These are phyloP conservation scores for Sanghuangporus baumii DNA, from an alignment of 1,284 basidiomycete species.

Conservation along the genomic window DNA sequence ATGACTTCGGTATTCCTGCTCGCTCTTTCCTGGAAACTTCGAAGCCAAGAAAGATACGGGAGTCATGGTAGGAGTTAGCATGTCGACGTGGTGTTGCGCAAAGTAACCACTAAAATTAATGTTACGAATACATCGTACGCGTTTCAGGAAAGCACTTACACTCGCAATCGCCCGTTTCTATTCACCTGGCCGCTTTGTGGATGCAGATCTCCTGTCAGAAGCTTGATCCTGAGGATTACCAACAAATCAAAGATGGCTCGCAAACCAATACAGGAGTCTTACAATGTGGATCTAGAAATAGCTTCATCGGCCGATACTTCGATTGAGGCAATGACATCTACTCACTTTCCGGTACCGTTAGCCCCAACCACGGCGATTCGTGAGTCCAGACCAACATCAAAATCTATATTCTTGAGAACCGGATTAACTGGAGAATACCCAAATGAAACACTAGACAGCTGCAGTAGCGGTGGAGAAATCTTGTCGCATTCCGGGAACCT, in stretches of 20 bases:
- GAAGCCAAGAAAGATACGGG: conserved; percentile 91
- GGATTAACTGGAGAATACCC: conserved; percentile 83
- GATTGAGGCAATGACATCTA: background rate
- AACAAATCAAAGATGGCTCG: background rate
- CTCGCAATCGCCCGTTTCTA: conserved; percentile 85
- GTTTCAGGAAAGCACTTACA: conserved; percentile 43
- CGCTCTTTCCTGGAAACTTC: conserved; percentile 90
- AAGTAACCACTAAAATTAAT: conserved; percentile 72
- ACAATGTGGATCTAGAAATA: conserved; percentile 11
- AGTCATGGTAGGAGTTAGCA: conserved; percentile 77
- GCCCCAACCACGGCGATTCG: conserved; percentile 89
- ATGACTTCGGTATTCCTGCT: conserved; percentile 94
- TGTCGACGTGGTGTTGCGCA: conserved; percentile 97
- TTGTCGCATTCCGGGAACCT: conserved; percentile 93
- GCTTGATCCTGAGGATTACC: conserved; percentile 57
- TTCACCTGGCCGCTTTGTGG: conserved; percentile 81
- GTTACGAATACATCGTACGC: conserved; percentile 24
- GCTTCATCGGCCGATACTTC: background rate
- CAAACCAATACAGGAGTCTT: background rate
- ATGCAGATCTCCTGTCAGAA: conserved; percentile 87
- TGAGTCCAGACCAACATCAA: conserved; percentile 88
- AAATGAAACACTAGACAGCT: conserved; percentile 89
- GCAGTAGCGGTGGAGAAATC: conserved; percentile 93
- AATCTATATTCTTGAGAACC: conserved; percentile 78
- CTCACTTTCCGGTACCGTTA: conserved; percentile 72